Evolutionary conservation across 2,329 filamentous ascomycete genomes (phyloP), one percentile per base, ranked within the genome.

Genomic region (Trichoderma sp.): DNA sequence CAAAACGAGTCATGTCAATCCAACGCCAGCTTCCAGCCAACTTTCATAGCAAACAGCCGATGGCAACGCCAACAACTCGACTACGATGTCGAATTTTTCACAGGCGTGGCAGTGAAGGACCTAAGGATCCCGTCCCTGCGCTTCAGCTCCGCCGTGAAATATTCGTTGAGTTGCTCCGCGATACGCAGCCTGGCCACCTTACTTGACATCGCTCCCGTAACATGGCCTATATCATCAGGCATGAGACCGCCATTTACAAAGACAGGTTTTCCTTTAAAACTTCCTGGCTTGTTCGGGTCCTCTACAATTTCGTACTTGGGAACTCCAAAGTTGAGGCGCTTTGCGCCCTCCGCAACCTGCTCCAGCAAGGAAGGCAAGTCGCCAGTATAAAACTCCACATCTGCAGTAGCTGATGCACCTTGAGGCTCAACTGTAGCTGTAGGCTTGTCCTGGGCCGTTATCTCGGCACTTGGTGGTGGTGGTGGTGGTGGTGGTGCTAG

Each of bases 131-230:
- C 57, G 9, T 53, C 5, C 60, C 76, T 74, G 24, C 3, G 61
- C 65, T 70, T 60, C 11, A 74, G 65, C 69, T 80, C 74, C 56
- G 75, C 73, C 68, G 77, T 69, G 34, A 88, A 72, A 76, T 80
- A 82, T 6, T 47, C 73, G 15, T 86, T 73, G 3, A 87, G 76
- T 36, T 75, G 73, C 73, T 82, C 79, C 0, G 85, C 83, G 4
- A 87, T 76, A 69, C 76, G 77, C 72, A 82, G 78, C 74, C 78
- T 83, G 1, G 84, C 79, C 11, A 76, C 72, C 57, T 77, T 79
- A 74, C 79, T 81, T 3, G 82, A 80, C 4, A 77, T 76, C 9
- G 83, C 76, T 6, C 79, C 75, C 1, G 53, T 68, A 5, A 86
- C 81, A 6, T 74, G 34, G 3, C 82, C 82, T 0, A 84, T 64